Evolutionary conservation across 1,139 yeast species (phyloP).

Genomic region (Trichomonascaceae sp.): DNA sequence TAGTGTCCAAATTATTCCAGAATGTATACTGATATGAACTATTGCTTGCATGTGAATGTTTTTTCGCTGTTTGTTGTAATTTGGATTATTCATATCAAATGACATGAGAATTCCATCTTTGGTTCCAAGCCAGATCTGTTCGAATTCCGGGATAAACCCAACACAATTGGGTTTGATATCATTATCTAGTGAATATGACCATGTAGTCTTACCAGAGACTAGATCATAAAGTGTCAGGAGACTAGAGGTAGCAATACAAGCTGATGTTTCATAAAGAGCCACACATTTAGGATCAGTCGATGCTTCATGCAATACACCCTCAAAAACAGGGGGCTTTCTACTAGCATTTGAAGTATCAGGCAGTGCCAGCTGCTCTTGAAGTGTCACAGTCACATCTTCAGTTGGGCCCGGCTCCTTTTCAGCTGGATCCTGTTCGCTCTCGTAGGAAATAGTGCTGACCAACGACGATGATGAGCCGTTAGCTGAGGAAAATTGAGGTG

Average conservation of each 20-base stretch:
- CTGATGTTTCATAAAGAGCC: conserved; percentile 25
- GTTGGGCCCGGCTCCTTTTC: not conserved
- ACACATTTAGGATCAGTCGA: conserved; percentile 25
- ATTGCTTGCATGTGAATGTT: conserved; percentile 19
- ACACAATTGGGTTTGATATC: conserved; percentile 28
- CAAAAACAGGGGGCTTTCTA: conserved; percentile 30
- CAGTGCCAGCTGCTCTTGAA: conserved; percentile 11
- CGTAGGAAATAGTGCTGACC: conserved; percentile 7
- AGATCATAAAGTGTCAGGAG: conserved; percentile 25
- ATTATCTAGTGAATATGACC: conserved; percentile 22
- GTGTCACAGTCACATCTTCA: conserved; percentile 8
- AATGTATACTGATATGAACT: conserved; percentile 19
- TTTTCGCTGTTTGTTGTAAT: conserved; percentile 1
- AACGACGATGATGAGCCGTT: conserved; percentile 2
- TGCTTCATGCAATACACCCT: conserved; percentile 27
- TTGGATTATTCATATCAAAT: conserved; percentile 1
- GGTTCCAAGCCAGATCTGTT: conserved; percentile 34
- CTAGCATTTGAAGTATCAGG: conserved; percentile 34
- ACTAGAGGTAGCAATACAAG: conserved; percentile 23
- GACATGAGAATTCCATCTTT: conserved; percentile 29
- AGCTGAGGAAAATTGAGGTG: conserved; percentile 5
- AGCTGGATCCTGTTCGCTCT: not conserved
- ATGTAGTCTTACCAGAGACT: conserved; percentile 24
- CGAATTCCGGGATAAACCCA: conserved; percentile 18
- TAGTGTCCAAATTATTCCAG: conserved; percentile 30